Evolutionary conservation across 306 rosid species (phyloP).

Genomic region (Elaeagnus macrophylla): DNA sequence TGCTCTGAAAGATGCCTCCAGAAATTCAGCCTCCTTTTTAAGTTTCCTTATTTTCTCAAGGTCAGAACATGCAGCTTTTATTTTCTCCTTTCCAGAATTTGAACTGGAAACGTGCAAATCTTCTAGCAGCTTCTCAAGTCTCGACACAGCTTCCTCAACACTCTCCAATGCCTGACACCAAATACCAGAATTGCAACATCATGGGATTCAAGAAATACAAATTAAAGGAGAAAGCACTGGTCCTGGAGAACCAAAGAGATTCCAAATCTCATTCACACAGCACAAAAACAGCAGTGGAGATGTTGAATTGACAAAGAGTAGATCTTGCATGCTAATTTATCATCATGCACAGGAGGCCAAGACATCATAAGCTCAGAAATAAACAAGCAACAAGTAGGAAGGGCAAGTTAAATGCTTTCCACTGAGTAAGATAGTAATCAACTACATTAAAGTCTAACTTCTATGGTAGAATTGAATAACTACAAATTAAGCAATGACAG

Average conservation of each 20-base stretch:
- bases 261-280: no score
- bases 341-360: no score
- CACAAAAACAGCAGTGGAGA: no score
- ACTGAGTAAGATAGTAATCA: no score
- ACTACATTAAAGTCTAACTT: no score
- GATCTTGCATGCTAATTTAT: no score
- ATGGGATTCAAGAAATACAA: slow-evolving; percentile 10
- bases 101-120: slow-evolving; percentile 77
- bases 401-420: no score
- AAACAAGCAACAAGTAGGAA: no score
- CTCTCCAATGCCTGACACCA: slow-evolving; percentile 74
- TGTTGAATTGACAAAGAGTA: no score
- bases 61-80: slow-evolving; percentile 97
- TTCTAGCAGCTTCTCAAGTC: slow-evolving; percentile 90
- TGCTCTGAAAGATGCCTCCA: slow-evolving; percentile 93
- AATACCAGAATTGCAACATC: slow-evolving; percentile 21
- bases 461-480: no score
- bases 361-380: no score
- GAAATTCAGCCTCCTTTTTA: slow-evolving; percentile 90
- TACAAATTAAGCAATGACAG: no score
- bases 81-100: slow-evolving; percentile 81
- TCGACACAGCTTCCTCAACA: slow-evolving; percentile 74
- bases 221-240: slow-evolving; percentile 16
- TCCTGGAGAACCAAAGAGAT: background rate
- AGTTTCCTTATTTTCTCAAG: slow-evolving; percentile 92